These are phyloP conservation scores for Xylaria flabelliformis DNA, from an alignment of 495 filamentous ascomycete species.

Conservation along the genomic window DNA sequence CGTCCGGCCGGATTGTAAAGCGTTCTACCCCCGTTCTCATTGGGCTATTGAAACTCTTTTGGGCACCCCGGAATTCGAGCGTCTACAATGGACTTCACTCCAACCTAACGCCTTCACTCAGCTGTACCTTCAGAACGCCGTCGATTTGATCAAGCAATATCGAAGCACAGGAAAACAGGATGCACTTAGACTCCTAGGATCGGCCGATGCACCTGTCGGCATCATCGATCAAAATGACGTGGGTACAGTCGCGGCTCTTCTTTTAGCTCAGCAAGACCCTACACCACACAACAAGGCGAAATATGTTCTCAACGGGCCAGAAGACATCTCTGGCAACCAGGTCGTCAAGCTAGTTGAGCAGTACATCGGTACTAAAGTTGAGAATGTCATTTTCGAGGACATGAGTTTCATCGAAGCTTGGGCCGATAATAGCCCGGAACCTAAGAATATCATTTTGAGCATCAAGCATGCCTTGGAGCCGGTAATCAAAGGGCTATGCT, in stretches of 20 bases:
- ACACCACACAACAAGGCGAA: constrained; percentile 46
- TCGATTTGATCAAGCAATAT: constrained; percentile 41
- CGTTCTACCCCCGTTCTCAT: constrained; percentile 53
- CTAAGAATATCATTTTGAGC: not conserved
- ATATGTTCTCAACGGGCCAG: constrained; percentile 54
- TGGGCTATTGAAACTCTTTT: constrained; percentile 56
- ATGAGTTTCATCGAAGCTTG: constrained; percentile 41
- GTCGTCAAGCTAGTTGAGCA: constrained; percentile 51
- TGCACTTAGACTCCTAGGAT: constrained; percentile 32
- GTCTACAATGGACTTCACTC: constrained; percentile 55
- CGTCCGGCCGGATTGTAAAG: constrained; percentile 46
- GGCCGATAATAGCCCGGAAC: constrained; percentile 34
- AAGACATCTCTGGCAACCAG: constrained; percentile 48
- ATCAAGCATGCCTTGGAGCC: constrained; percentile 30
- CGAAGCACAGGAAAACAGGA: constrained; percentile 49
- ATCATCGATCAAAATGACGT: constrained; percentile 49
- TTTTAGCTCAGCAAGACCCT: constrained; percentile 44
- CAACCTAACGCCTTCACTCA: constrained; percentile 50
- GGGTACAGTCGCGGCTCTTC: constrained; percentile 49
- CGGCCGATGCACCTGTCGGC: constrained; percentile 46
- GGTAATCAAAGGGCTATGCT: constrained; percentile 42
- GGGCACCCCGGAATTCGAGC: constrained; percentile 45
- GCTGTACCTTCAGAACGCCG: constrained; percentile 37
- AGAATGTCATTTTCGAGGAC: constrained; percentile 50
- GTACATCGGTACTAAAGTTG: constrained; percentile 44